Evolutionary conservation across 352 stramenopile species (phyloP), one percentile per base, ranked within the genome.

Genomic region (Hyaloperonospora brassicae): DNA sequence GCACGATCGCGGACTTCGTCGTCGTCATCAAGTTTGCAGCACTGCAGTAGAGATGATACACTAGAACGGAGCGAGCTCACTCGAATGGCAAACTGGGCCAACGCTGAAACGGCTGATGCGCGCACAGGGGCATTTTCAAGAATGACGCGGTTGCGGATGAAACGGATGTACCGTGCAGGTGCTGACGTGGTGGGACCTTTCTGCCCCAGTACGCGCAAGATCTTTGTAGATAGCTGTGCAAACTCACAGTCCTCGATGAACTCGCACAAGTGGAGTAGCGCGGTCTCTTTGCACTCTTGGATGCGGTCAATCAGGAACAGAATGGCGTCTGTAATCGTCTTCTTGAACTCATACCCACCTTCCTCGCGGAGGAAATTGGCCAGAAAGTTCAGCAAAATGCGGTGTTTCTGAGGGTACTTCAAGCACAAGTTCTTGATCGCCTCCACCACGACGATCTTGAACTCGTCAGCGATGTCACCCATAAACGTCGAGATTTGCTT

Each of bases 81-180:
- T 22, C 78, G 72, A 40, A 97, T 95, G 5, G 93, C 96, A 77
- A 99, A 99, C 59, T 98, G 95, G 14, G 90, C 83, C 5, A 99
- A 79, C 21, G 96, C 91, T 17, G 87, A 92, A 45, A 99, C 91
- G 2, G 97, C 96, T 10, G 97, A 97, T 9, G 97, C 96, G 44
- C 97, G 85, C 43, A 99, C 93, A 10, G 88, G 75, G 0, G 96
- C 88, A 67, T 98, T 99, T 69, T 99, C 97, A 23, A 99, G 71
- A 68, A 99, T 99, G 43, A 99, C 86, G 42, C 97, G 92, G 81
- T 99, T 99, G 73, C 98, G 98, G 49, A 99, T 98, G 70, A 98
- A 99, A 48, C 97, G 93, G 63, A 99, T 99, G 90, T 98, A 99
- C 24, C 94, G 82, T 9, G 93, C 91, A 2, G 97, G 96, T n/a